Conservation (phyloP, 768 basidiomycete genomes). For the Cystobasidium ongulense region DNA sequence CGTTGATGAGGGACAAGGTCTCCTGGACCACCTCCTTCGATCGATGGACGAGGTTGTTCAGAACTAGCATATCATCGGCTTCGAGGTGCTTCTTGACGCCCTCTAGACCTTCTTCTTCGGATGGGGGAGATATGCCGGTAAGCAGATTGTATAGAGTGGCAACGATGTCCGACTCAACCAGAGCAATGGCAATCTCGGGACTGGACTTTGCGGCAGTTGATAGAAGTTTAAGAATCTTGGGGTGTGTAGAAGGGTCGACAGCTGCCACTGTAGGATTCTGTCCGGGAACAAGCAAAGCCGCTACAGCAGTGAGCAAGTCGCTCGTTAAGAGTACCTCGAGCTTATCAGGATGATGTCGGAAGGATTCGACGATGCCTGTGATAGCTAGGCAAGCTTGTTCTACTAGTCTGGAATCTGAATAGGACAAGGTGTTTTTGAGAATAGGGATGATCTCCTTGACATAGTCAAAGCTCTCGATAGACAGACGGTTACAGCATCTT, state of each 20-base stretch:
- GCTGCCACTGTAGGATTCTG: slow-evolving; percentile 29
- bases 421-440: slow-evolving; percentile 80
- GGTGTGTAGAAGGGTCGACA: slow-evolving; percentile 69
- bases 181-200: slow-evolving; percentile 71
- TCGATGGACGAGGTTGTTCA: slow-evolving; percentile 91
- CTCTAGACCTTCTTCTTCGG: slow-evolving; percentile 34
- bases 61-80: slow-evolving; percentile 90
- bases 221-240: slow-evolving; percentile 72
- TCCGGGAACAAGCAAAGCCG: slow-evolving; percentile 37
- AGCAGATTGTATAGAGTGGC: slow-evolving; percentile 89
- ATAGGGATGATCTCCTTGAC: slow-evolving; percentile 75
- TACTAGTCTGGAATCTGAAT: slow-evolving; percentile 92
- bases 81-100: slow-evolving; percentile 43
- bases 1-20: slow-evolving; percentile 74
- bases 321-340: slow-evolving; percentile 69
- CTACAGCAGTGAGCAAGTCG: slow-evolving; percentile 53
- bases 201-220: slow-evolving; percentile 81
- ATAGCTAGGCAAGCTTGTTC: slow-evolving; percentile 92
- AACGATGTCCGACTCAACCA: slow-evolving; percentile 86
- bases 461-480: slow-evolving; percentile 78
- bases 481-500: slow-evolving; percentile 89
- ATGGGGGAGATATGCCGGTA: slow-evolving; percentile 79
- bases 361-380: slow-evolving; percentile 86
- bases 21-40: slow-evolving; percentile 98
- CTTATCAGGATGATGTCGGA: slow-evolving; percentile 73